Evolutionary conservation across 305 asterid species (phyloP), one percentile per base, ranked within the genome.

Genomic region (Andrographis paniculata): DNA sequence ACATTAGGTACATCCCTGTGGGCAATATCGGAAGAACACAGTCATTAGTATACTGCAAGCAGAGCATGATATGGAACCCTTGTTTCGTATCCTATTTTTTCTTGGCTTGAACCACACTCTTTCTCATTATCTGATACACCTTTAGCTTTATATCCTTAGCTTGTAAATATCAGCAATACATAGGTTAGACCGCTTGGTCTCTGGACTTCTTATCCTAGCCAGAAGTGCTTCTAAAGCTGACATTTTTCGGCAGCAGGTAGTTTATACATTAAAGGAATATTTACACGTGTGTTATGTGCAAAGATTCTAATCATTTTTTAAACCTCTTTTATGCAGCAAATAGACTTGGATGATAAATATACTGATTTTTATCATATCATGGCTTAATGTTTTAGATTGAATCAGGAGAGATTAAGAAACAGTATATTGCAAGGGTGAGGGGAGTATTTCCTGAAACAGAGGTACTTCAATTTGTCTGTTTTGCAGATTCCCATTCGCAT

Each of bases 1-100:
- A 39, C 40, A 35, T 60, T 42, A 86, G 99, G 99, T 91, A 53
- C 99, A 91, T 63, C 94, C 99, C 13, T 91, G 99, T 65, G 99
- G 99, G 42, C 96, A 91, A 69, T 91, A 91, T 63, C 87, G 99
- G 50, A 91, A 91, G 76, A 91, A 91, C 67, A 91, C 99, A 6
- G 61, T 86, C 36, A 76, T 86, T 31, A 96, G 99, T 52, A 83
- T 91, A 55, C 95, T 86, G 66, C 69, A 91, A 72, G 99, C 99
- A 14, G 98, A 86, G 71, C 74, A 78, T 83, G 95, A 73, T 50
- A 50, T 91, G 75, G 84, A 79, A 52, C 92, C 99, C 45, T 58
- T 91, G 49, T 86, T 86, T 38, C 99, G 99, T 91, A 91, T 86
- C 95, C 96, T 60, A 27, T 48, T 44, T 40, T 50, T 63, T 5